Conservation (phyloP, 345 rosid genomes). For the Gossypium thurberi region DNA sequence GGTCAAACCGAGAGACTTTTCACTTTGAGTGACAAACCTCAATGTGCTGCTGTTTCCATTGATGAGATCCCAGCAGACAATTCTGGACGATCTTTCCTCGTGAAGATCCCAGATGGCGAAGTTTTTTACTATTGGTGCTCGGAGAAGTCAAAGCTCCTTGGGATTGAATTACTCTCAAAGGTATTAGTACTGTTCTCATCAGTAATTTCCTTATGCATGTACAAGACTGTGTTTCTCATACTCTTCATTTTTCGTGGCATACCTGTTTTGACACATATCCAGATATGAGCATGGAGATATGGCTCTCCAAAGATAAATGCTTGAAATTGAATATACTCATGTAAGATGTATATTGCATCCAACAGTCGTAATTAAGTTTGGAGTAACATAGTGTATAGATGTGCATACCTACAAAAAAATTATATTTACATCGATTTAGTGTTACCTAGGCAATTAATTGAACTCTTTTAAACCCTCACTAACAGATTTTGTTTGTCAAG, state of each 20-base stretch:
- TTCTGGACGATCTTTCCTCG: conserved; percentile 77
- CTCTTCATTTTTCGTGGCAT: background rate
- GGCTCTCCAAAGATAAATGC: background rate
- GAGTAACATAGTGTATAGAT: background rate
- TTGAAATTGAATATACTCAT: background rate
- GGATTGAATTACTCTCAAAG: conserved; percentile 78
- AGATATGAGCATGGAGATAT: background rate
- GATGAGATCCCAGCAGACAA: conserved; percentile 62
- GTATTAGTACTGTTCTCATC: conserved; percentile 27
- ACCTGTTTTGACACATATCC: background rate
- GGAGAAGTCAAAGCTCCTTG: conserved; percentile 84
- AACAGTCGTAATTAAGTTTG: background rate
- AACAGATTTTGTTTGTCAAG: background rate
- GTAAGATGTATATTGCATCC: background rate
- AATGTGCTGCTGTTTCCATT: conserved; percentile 43
- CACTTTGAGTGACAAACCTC: conserved; percentile 44
- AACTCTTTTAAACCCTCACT: background rate
- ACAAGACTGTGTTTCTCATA: background rate
- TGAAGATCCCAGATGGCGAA: conserved; percentile 49
- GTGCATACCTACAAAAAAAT: background rate
- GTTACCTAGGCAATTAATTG: background rate
- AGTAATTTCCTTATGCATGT: background rate
- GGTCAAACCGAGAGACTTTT: conserved; percentile 63
- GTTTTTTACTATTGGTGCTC: conserved; percentile 84
- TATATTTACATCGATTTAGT: too few species aligned